phyloP scores from a whole-genome alignment of 1,284 basidiomycete genomes.

The Sparassis latifolia region DNA sequence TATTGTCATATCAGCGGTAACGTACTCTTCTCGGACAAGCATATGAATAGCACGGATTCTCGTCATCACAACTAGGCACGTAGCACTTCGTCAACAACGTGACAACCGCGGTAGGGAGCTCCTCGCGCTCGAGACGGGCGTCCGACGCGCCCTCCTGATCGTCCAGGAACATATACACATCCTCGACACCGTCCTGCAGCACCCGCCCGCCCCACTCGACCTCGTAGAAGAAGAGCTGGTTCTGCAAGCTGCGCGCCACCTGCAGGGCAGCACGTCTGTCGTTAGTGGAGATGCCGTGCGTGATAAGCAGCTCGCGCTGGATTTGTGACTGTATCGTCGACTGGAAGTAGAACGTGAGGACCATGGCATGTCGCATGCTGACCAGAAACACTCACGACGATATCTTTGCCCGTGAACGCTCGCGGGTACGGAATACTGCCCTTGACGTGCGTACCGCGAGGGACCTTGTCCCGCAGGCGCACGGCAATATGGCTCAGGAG shows the following conservation, averaged over 20 bases:
- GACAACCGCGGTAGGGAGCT: conserved; percentile 81
- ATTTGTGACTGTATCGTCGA: conserved; percentile 80
- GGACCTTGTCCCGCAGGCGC: conserved; percentile 81
- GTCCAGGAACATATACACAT: conserved; percentile 94
- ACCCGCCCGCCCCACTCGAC: conserved; percentile 90
- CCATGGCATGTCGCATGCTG: too few relatives aligned
- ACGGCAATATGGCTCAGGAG: conserved; percentile 86
- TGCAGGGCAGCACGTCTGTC: conserved; percentile 80
- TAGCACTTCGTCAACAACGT: conserved; percentile 82
- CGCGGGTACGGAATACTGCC: conserved; percentile 82
- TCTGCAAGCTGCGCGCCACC: conserved; percentile 85
- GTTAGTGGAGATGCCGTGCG: conserved; percentile 61
- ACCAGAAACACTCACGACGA: conserved; percentile 61
- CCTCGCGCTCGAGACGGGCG: conserved; percentile 54
- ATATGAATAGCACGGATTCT: conserved; percentile 64
- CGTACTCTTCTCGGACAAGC: conserved; percentile 61
- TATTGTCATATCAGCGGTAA: conserved; percentile 1
- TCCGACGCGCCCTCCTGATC: conserved; percentile 70
- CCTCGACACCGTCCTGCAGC: conserved; percentile 86
- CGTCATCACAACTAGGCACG: conserved; percentile 73
- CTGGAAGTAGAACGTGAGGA: conserved; percentile 28
- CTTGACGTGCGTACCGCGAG: conserved; percentile 83
- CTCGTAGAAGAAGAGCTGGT: conserved; percentile 93
- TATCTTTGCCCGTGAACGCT: conserved; percentile 88
- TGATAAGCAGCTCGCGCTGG: conserved; percentile 59